Percentiles rank a stretch among this genome's conserved stretches.
Evolutionary conservation across 441 rosid species (phyloP).

Genomic region (Euphorbia celastroides): DNA sequence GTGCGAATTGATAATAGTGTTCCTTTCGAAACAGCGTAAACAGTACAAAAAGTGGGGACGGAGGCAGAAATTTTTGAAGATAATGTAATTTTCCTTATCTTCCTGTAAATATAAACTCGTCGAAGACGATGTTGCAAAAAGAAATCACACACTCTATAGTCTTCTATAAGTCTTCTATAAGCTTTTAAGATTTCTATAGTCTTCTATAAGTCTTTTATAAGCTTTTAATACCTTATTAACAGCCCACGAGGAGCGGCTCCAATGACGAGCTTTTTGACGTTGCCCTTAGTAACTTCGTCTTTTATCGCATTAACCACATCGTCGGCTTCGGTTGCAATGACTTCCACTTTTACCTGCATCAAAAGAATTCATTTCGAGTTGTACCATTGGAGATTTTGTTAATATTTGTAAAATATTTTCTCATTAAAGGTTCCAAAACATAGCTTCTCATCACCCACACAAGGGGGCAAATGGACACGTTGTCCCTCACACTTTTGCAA

Average conservation of each 20-base stretch:
- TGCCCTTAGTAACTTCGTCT: conserved; percentile 48
- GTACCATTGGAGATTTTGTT: conserved; percentile 2
- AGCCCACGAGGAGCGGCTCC: conserved; percentile 69
- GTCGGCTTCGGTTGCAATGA: conserved; percentile 50
- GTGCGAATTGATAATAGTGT: conserved; percentile 75
- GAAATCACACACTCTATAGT: no score
- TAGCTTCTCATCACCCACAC: no score
- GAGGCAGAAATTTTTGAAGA: conserved; percentile 60
- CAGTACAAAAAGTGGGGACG: conserved; percentile 69
- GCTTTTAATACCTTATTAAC: conserved; percentile 56
- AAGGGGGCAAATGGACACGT: no score
- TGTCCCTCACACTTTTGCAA: no score
- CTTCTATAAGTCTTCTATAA: no score
- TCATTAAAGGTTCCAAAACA: no score
- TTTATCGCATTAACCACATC: conserved; percentile 70
- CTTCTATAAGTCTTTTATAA: no score
- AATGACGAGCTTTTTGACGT: conserved; percentile 63
- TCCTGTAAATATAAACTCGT: conserved; percentile 39
- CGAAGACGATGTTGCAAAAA: no score
- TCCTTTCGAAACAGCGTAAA: conserved; percentile 73
- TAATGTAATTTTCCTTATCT: conserved; percentile 38
- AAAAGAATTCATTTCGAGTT: conserved; percentile 11
- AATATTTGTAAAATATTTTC: no score
- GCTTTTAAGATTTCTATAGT: no score
- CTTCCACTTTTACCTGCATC: conserved; percentile 56